Base-by-base conservation (phyloP, 2,329 filamentous ascomycete species). In the Cordyceps sp. region DNA sequence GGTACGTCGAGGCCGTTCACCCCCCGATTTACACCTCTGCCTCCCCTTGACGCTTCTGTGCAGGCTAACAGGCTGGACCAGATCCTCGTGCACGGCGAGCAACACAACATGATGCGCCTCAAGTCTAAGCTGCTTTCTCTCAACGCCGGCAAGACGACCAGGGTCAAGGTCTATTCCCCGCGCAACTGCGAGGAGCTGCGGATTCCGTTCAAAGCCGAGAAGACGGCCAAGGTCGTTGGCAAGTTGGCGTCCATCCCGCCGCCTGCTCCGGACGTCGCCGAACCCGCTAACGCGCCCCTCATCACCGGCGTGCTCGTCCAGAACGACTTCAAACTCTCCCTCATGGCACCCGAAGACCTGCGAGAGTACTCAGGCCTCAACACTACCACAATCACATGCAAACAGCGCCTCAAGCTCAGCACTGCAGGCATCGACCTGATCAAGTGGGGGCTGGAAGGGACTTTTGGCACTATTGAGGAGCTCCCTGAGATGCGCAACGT, bases 31-130 rank as follows among this genome's bases (percentile, higher is more conserved):
- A 44, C 33, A 45, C 33, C 4, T 30, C 4, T 17, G 2, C 10
- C 16, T 8, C n/a, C n/a, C n/a, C n/a, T n/a, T n/a, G n/a, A n/a
- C n/a, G n/a, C n/a, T n/a, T n/a, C n/a, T n/a, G n/a, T n/a, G n/a
- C n/a, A n/a, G n/a, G 16, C 33, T 35, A 22, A 34, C 24, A 6
- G 31, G 28, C 19, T 27, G 8, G 25, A 36, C 23, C 37, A 88
- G 81, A 94, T 98, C 37, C 71, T 98, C 21, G 90, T 98, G 3
- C 90, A 98, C 44, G 90, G 90, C 34, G 90, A 98, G 51, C 85
- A 90, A 46, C 84, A 93, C 50, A 93, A 96, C 50, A 96, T 96
- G 85, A 93, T 90, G 69, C 77, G 90, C 33, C 63, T 98, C 19
- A 93, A 93, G 53, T 94, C 86, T 4, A 92, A 93, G 49, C 67